Percentiles rank a stretch among this genome's conserved stretches.
Conservation (phyloP, 495 filamentous ascomycete genomes). For the Parathielavia appendiculata region DNA sequence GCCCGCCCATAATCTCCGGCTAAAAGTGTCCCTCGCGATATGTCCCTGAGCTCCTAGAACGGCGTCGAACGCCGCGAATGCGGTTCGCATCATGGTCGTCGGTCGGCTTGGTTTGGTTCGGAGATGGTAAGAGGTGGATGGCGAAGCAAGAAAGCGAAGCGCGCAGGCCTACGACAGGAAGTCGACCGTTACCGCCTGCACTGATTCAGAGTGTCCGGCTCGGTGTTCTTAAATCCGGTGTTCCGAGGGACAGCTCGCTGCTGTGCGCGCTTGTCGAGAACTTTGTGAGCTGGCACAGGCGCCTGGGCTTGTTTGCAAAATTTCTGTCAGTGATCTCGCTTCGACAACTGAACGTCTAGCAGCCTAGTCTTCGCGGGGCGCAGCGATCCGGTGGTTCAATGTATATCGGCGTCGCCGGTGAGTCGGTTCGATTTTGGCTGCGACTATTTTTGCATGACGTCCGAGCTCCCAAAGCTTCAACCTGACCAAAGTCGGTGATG, state of each 20-base stretch:
- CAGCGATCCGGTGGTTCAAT: conserved; percentile 4
- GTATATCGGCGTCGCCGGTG: conserved; percentile 5
- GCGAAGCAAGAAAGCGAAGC: too few species aligned
- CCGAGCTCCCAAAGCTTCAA: conserved; percentile 11
- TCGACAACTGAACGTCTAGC: not conserved
- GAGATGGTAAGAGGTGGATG: not conserved
- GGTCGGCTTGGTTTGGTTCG: not conserved
- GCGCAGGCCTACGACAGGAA: too few species aligned
- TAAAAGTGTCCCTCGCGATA: conserved; percentile 4
- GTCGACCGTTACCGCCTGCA: too few species aligned
- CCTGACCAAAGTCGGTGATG: conserved; percentile 9
- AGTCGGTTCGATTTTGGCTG: conserved; percentile 14
- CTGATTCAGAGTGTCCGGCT: too few species aligned
- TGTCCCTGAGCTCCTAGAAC: conserved; percentile 7
- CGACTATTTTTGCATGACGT: conserved; percentile 18
- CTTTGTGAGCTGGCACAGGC: too few species aligned
- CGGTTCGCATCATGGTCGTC: conserved; percentile 20
- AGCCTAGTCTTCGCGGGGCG: too few species aligned
- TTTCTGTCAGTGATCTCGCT: too few species aligned
- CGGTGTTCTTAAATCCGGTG: too few species aligned
- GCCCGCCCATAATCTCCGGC: conserved; percentile 8
- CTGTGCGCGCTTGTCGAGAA: too few species aligned
- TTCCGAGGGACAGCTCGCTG: too few species aligned
- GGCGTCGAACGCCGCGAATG: conserved; percentile 22
- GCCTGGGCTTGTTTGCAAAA: too few species aligned